Evolutionary conservation across 1,284 basidiomycete species (phyloP).

Genomic region (Leccinum subspadiceum): DNA sequence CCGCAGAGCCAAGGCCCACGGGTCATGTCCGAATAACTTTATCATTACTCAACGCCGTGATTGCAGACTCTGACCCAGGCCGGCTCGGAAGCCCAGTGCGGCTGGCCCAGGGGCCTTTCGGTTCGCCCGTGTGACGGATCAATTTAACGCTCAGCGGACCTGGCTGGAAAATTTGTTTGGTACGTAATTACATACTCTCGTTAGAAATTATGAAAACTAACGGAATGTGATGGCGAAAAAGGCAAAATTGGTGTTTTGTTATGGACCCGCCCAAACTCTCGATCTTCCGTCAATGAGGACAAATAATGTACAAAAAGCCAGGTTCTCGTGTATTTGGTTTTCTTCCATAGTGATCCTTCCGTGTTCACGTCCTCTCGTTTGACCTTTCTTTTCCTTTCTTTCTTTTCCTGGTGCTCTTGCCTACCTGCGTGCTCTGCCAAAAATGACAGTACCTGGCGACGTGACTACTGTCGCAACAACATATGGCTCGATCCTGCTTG

Average conservation of each 20-base stretch:
- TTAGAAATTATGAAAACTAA: conserved; percentile 12
- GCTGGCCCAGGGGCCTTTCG: background rate
- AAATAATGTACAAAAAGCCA: conserved; percentile 35
- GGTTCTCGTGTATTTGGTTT: background rate
- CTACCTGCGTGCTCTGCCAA: background rate
- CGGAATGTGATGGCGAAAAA: conserved; percentile 18
- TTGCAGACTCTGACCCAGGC: background rate
- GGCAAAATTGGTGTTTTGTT: conserved; percentile 9
- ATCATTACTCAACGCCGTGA: background rate
- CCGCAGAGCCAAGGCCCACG: background rate
- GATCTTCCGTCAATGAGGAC: conserved; percentile 31
- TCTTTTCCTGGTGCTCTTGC: background rate
- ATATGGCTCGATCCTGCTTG: conserved; percentile 32
- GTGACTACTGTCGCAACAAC: conserved; percentile 31
- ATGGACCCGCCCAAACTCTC: conserved; percentile 14
- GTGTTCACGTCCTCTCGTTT: conserved; percentile 32
- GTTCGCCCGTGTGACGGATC: conserved; percentile 4
- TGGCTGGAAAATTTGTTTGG: background rate
- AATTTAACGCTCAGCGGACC: background rate
- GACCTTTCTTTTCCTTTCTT: background rate
- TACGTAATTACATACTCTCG: background rate
- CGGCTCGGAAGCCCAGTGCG: background rate
- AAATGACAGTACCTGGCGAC: conserved; percentile 31
- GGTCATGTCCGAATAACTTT: background rate
- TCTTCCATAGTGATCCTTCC: conserved; percentile 21